phyloP scores from a whole-genome alignment of 495 filamentous ascomycete species.

The Usnea hakonensis region DNA sequence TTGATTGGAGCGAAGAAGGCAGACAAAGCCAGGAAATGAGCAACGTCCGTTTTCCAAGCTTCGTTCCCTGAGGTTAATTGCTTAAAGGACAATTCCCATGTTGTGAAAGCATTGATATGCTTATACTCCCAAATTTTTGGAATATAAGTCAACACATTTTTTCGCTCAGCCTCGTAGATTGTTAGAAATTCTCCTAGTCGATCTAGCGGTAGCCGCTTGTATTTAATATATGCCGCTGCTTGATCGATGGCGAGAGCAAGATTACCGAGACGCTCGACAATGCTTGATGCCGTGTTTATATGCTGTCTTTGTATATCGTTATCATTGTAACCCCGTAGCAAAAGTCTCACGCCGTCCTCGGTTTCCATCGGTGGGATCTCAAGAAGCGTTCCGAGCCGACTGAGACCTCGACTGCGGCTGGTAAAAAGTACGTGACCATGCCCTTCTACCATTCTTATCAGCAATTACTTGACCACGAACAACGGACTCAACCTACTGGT shows the following conservation, averaged over 20 bases:
- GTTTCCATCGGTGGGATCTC: not conserved
- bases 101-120: not conserved
- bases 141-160: not conserved
- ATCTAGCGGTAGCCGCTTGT: not conserved
- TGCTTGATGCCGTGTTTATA: not conserved
- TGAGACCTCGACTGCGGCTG: not conserved
- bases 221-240: not conserved
- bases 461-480: not conserved
- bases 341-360: not conserved
- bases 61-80: not conserved
- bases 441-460: not conserved
- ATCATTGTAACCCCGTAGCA: not conserved
- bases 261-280: not conserved
- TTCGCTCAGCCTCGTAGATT: not conserved
- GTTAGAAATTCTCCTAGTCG: not conserved
- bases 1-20: not conserved
- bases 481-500: not conserved
- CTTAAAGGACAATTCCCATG: constrained; percentile 6
- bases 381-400: not conserved
- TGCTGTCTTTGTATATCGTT: not conserved
- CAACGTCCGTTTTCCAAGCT: too few species aligned
- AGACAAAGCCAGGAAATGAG: not conserved
- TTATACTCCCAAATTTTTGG: constrained; percentile 2
- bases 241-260: constrained; percentile 1
- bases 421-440: not conserved